phyloP scores from a whole-genome alignment of 805 yeast genomes.

The Spathaspora girioi region DNA sequence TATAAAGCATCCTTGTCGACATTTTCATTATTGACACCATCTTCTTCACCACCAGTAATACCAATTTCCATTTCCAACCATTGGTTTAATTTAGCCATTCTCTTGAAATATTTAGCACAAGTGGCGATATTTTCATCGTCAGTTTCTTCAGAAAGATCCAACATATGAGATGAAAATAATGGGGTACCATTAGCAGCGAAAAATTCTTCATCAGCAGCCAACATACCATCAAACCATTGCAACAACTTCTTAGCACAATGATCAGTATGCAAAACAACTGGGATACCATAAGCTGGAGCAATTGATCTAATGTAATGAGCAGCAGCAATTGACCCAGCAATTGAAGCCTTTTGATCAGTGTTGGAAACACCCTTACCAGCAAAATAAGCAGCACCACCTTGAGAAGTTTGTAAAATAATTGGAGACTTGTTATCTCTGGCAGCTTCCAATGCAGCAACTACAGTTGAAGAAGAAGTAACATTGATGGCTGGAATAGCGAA shows the following conservation, averaged over 20 bases:
- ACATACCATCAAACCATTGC: conserved; percentile 99
- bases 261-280: conserved; percentile 95
- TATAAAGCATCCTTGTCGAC: conserved; percentile 83
- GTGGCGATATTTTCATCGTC: conserved; percentile 94
- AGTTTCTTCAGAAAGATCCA: conserved; percentile 93
- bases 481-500: conserved; percentile 98
- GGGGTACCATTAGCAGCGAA: conserved; percentile 87
- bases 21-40: conserved; percentile 98
- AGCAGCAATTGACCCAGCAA: conserved; percentile 94
- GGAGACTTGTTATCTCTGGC: conserved; percentile 66
- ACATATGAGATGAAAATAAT: conserved; percentile 97
- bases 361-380: conserved; percentile 99
- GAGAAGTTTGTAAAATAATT: conserved; percentile 93
- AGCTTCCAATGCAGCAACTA: conserved; percentile 48
- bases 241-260: conserved; percentile 98
- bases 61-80: conserved; percentile 99
- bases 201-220: conserved; percentile 93
- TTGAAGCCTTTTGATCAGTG: conserved; percentile 89
- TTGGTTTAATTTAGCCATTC: conserved; percentile 91
- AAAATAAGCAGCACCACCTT: conserved; percentile 99
- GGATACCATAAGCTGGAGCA: conserved; percentile 95
- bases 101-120: conserved; percentile 91
- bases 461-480: conserved; percentile 97
- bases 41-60: conserved; percentile 99
- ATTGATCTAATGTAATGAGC: conserved; percentile 95